Base-by-base conservation (phyloP, 148 eudicot species). In the Camellia lanceoleosa region DNA sequence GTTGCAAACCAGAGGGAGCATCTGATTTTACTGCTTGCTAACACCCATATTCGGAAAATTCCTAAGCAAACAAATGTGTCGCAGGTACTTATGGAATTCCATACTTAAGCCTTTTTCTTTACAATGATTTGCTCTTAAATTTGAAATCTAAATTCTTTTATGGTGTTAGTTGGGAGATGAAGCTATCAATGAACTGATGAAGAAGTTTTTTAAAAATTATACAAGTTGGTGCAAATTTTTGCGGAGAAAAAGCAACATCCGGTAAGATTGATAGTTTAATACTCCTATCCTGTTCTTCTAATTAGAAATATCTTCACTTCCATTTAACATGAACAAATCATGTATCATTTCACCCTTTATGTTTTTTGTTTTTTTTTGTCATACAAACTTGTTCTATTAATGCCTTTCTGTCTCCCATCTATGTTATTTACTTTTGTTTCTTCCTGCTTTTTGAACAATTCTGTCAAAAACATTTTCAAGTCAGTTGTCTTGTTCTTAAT, bases 141-240 rank as follows among this genome's bases (percentile, higher is more conserved):
- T 7, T 62, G 78, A 18, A 56, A 77, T 23, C 6, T 66, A 23
- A 55, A 46, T 71, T 52, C 41, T 76, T 79, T 30, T 1, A 30
- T 76, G 72, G 46, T 79, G 73, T 18, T 78, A 94, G 99, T 80
- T 90, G 79, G 87, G 85, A 70, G 99, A 96, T 78, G 90, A 75
- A 73, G 92, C 94, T 84, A 82, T 92, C 74, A 93, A 92, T 83
- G 92, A 88, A 74, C 83, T 96, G 66, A 91, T 96, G 99, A 92
- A 89, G 86, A 96, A 96, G 80, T 90, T 96, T 67, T 96, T 96
- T 81, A 93, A 94, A 86, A 96, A 96, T 80, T 96, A 96, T 64
- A 91, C 95, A 68, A 90, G 85, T 72, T 96, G 99, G 99, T 94
- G 99, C 92, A 96, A 96, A 84, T 96, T 90, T 87, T 84, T 96